Percentiles rank a stretch among this genome's conserved stretches.
Conservation (phyloP, 1,284 basidiomycete species). For the Cystobasidium pallidum region DNA sequence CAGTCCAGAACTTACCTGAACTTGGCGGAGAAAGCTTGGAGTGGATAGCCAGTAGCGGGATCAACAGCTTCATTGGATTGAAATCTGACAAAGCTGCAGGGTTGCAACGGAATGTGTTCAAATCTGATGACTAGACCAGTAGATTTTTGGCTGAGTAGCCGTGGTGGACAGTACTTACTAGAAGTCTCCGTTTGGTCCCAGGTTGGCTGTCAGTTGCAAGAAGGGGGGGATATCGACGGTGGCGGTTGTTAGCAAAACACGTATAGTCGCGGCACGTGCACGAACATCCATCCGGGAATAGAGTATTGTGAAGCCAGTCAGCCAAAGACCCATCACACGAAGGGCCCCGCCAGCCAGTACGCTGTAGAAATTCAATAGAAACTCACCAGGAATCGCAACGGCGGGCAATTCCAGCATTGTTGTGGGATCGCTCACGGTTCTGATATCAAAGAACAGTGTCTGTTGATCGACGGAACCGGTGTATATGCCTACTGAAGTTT, state of each 20-base stretch:
- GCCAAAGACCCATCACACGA: no score
- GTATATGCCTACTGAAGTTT: conserved; percentile 68
- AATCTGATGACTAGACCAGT: not conserved
- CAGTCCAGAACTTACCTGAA: conserved; percentile 59
- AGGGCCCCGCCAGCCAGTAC: no score
- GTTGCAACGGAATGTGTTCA: no score
- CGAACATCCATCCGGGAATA: no score
- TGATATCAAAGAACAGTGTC: conserved; percentile 70
- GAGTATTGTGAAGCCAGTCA: no score
- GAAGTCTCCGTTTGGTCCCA: conserved; percentile 65
- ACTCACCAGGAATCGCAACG: conserved; percentile 35
- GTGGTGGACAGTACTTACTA: conserved; percentile 62
- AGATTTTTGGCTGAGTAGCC: not conserved
- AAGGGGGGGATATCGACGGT: no score
- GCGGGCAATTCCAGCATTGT: conserved; percentile 59
- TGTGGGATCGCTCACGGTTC: conserved; percentile 66
- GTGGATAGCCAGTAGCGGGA: conserved; percentile 62
- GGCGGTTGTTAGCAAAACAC: no score
- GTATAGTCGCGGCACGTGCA: not conserved
- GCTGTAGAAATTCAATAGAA: no score
- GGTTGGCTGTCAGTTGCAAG: conserved; percentile 59
- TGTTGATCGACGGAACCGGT: conserved; percentile 59
- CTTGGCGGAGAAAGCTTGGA: conserved; percentile 77
- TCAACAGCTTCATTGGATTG: conserved; percentile 40
- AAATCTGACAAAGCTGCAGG: conserved; percentile 47